A percentile compares a stretch with the other conserved stretches of the same genome.
Evolutionary conservation across 148 eudicot genomes (phyloP).

Genomic region (Suaeda aralocaspica): DNA sequence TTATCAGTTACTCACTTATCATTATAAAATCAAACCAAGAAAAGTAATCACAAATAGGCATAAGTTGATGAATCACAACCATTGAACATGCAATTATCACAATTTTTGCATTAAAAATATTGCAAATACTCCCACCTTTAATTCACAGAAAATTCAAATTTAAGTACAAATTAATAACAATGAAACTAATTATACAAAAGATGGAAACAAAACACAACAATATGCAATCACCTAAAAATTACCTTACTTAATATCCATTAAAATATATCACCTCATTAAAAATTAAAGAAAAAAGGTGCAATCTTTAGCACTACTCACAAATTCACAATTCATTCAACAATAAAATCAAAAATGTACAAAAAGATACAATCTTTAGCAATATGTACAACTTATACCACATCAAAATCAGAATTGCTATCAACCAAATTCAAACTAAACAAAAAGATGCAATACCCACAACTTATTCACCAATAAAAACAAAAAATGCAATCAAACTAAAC

Average conservation of each 20-base stretch:
- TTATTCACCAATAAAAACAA: neutral
- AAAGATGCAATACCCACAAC: neutral
- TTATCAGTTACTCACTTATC: too few species aligned
- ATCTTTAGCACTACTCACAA: neutral
- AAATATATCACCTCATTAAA: neutral
- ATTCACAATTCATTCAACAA: constrained; percentile 4
- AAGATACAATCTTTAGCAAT: too few species aligned
- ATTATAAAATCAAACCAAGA: neutral
- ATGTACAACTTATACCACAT: neutral
- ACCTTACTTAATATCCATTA: neutral
- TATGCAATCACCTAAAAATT: neutral
- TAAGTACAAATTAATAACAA: neutral
- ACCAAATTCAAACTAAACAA: too few species aligned
- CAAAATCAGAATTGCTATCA: neutral
- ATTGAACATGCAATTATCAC: constrained; percentile 9
- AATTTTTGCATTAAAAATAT: neutral
- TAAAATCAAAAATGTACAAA: neutral
- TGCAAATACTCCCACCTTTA: neutral
- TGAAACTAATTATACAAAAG: neutral
- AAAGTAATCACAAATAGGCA: constrained; percentile 1
- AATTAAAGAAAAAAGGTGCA: neutral
- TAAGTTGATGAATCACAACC: neutral
- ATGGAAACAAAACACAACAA: neutral
- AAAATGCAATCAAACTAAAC: constrained; percentile 1
- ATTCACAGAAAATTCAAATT: neutral